Base-by-base conservation (phyloP, 1,284 basidiomycete species). In the Puccinia novopanici region DNA sequence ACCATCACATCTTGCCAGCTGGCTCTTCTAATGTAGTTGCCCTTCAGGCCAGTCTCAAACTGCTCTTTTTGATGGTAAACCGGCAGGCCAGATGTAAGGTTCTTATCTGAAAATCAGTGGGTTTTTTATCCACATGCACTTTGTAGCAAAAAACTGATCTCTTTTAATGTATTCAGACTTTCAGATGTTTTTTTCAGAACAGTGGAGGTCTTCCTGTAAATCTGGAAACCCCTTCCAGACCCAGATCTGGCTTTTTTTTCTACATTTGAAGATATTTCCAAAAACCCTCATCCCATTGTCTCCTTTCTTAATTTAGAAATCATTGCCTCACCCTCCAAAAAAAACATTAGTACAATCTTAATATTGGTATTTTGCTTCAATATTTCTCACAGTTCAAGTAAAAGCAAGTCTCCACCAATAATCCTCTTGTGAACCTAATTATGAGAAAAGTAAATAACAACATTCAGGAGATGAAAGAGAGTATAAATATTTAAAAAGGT, bases 271-370 rank as follows among this genome's bases (percentile, higher is more conserved):
- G n/a, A n/a, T n/a, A n/a, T n/a, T n/a, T n/a, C n/a, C n/a, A n/a
- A n/a, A n/a, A n/a, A n/a, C n/a, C n/a, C n/a, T n/a, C n/a, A n/a
- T n/a, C n/a, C n/a, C n/a, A n/a, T n/a, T n/a, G n/a, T n/a, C n/a
- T n/a, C n/a, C n/a, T n/a, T n/a, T n/a, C n/a, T n/a, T n/a, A n/a
- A n/a, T n/a, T n/a, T n/a, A n/a, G n/a, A n/a, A n/a, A n/a, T n/a
- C n/a, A n/a, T n/a, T n/a, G n/a, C n/a, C n/a, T n/a, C n/a, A n/a
- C n/a, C n/a, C n/a, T n/a, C n/a, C n/a, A n/a, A n/a, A n/a, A n/a
- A n/a, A n/a, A n/a, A 92, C 92, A 93, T 92, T 80, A 93, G 88
- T 42, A 94, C 86, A n/a, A 95, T 89, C 85, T 93, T 95, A 84
- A 98, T 89, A 9, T 86, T 89, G 54, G 88, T 87, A 83, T 95